These are phyloP conservation scores for Chytridium lagenaria DNA, from an alignment of 371 early-diverging fungal species.

Conservation along the genomic window DNA sequence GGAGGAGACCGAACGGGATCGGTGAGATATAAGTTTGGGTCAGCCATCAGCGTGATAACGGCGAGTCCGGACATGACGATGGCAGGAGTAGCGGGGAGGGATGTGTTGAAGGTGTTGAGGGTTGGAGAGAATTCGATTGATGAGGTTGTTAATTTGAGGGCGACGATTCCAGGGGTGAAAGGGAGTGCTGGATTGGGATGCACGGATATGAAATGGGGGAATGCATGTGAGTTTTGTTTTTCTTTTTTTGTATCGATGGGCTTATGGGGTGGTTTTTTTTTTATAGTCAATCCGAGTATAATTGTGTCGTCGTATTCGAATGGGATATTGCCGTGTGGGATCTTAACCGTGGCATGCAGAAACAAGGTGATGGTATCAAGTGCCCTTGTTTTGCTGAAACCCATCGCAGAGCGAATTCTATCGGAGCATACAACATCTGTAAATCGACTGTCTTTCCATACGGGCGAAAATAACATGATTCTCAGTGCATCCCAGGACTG, in stretches of 20 bases:
- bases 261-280: neutral
- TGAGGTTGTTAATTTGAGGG: slow-evolving; percentile 73
- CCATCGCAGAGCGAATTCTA: slow-evolving; percentile 66
- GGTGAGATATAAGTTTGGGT: neutral
- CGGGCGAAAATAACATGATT: slow-evolving; percentile 68
- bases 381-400: neutral
- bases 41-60: slow-evolving; percentile 2
- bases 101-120: slow-evolving; percentile 73
- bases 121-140: slow-evolving; percentile 62
- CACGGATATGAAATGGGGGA: slow-evolving; percentile 88
- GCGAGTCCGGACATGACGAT: neutral
- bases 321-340: slow-evolving; percentile 82
- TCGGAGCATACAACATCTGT: slow-evolving; percentile 82
- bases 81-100: slow-evolving; percentile 12
- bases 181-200: slow-evolving; percentile 68
- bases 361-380: slow-evolving; percentile 46
- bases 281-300: slow-evolving; percentile 50
- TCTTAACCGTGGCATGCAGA: slow-evolving; percentile 59
- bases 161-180: slow-evolving; percentile 54
- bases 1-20: too few species aligned
- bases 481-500: slow-evolving; percentile 86
- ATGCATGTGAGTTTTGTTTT: slow-evolving; percentile 51
- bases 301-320: slow-evolving; percentile 81
- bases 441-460: slow-evolving; percentile 80
- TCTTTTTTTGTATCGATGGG: slow-evolving; percentile 9